phyloP scores from a whole-genome alignment of 1,139 yeast genomes.

The Kodamaea ohmeri region DNA sequence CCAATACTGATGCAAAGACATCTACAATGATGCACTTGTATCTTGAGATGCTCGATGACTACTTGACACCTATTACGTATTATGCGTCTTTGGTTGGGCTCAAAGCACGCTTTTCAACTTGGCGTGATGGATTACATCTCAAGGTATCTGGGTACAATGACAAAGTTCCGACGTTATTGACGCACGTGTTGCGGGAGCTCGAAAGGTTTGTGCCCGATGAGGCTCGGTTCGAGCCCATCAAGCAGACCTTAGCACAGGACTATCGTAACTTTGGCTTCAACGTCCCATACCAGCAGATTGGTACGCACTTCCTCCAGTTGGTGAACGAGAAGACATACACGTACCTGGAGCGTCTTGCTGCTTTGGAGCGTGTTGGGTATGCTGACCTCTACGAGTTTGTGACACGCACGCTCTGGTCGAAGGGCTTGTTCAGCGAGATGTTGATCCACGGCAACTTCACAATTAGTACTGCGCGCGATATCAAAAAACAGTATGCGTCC shows the following conservation, averaged over 20 bases:
- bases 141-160: constrained; percentile 80
- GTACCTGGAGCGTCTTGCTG: constrained; percentile 57
- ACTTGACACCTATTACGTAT: constrained; percentile 72
- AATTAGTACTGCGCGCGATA: constrained; percentile 47
- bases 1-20: constrained; percentile 54
- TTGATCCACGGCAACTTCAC: constrained; percentile 78
- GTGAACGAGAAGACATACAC: constrained; percentile 71
- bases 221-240: constrained; percentile 63
- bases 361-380: constrained; percentile 45
- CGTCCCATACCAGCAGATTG: constrained; percentile 75
- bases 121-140: constrained; percentile 70
- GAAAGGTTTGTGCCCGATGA: constrained; percentile 50
- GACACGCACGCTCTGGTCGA: constrained; percentile 38
- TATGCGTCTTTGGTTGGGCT: constrained; percentile 85
- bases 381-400: constrained; percentile 49
- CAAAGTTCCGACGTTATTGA: constrained; percentile 63
- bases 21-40: constrained; percentile 60
- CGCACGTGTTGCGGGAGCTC: constrained; percentile 56
- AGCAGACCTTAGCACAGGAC: constrained; percentile 60
- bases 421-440: constrained; percentile 60
- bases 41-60: constrained; percentile 71
- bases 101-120: constrained; percentile 52
- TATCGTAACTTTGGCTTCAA: constrained; percentile 69
- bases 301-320: constrained; percentile 57
- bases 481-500: constrained; percentile 22